Conservation (phyloP, 805 yeast genomes). For the Saturnispora dispora region DNA sequence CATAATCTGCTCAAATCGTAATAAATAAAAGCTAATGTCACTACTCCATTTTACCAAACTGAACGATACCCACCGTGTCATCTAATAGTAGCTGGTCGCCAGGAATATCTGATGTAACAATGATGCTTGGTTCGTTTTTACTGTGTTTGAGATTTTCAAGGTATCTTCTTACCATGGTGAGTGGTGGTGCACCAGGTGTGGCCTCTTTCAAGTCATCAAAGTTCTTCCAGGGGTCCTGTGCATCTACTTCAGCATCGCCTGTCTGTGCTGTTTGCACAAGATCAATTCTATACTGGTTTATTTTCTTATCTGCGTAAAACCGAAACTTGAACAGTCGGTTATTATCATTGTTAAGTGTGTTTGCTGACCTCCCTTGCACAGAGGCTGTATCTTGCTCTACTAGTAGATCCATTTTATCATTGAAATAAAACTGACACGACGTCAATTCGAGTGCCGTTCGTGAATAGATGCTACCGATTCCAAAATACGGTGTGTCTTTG, state of each 20-base stretch:
- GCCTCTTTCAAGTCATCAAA: conserved; percentile 10
- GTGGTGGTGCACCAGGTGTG: conserved; percentile 10
- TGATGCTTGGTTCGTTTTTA: conserved; percentile 20
- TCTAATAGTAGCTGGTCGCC: conserved; percentile 13
- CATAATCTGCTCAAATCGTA: background rate
- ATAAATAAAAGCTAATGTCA: background rate
- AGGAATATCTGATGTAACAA: conserved; percentile 14
- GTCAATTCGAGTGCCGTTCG: conserved; percentile 8
- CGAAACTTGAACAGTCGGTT: background rate
- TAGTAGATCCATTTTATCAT: conserved; percentile 12
- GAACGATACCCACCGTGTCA: conserved; percentile 16
- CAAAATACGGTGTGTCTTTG: conserved; percentile 13
- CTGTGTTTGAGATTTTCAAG: conserved; percentile 13
- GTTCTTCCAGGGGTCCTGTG: conserved; percentile 18
- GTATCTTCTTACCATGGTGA: conserved; percentile 13
- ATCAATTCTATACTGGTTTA: conserved; percentile 13
- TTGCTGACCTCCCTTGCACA: background rate
- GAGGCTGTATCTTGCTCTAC: conserved; percentile 9
- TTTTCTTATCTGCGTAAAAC: conserved; percentile 6
- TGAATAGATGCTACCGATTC: conserved; percentile 10
- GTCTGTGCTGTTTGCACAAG: conserved; percentile 9
- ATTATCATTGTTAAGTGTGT: background rate
- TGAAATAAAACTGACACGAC: conserved; percentile 12
- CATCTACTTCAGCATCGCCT: conserved; percentile 10
- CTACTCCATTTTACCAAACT: conserved; percentile 11